A percentile compares a stretch with the other conserved stretches of the same genome.
These are phyloP conservation scores for Populus ilicifolia DNA, from an alignment of 345 rosid genomes.

Conservation along the genomic window DNA sequence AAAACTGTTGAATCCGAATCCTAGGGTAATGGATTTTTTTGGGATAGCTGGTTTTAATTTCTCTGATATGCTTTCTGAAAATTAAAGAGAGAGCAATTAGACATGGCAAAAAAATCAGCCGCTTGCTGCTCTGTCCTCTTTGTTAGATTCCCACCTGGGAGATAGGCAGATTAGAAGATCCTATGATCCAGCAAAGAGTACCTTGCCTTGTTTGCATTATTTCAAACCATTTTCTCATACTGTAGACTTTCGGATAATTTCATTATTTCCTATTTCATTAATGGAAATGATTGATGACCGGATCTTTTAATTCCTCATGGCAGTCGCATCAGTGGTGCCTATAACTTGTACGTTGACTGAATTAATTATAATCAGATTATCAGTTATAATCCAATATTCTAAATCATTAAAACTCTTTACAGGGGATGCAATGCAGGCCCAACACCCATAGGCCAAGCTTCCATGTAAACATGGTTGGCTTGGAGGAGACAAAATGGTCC, in stretches of 20 bases:
- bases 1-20: background rate
- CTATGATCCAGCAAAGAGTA: background rate
- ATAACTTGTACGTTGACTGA: background rate
- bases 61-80: background rate
- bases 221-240: background rate
- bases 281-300: background rate
- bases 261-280: background rate
- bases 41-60: background rate
- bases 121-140: background rate
- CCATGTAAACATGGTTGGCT: slow-evolving; percentile 93
- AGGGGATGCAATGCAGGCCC: slow-evolving; percentile 98
- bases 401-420: slow-evolving; percentile 19
- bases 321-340: background rate
- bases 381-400: background rate
- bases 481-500: slow-evolving; percentile 76
- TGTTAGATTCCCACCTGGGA: background rate
- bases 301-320: background rate
- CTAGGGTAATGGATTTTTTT: background rate
- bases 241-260: background rate
- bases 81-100: background rate
- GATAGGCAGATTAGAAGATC: background rate
- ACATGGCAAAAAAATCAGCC: background rate
- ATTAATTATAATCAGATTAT: background rate
- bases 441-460: slow-evolving; percentile 95
- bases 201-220: background rate